Percentiles rank a stretch among this genome's conserved stretches.
These are phyloP conservation scores for Pichia sp. DNA, from an alignment of 1,139 yeast genomes.

Conservation along the genomic window DNA sequence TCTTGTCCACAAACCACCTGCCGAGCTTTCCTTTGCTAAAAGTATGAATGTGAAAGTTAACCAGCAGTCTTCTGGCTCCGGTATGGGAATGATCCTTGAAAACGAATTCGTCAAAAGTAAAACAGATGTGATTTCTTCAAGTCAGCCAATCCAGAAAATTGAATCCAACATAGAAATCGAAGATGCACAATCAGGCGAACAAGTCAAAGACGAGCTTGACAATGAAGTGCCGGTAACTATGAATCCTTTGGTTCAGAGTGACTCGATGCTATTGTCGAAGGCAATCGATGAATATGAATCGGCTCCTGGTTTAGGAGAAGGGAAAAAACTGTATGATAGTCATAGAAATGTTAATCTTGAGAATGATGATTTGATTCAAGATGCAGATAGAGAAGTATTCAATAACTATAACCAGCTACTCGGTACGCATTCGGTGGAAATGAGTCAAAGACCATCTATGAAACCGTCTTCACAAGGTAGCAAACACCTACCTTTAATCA, in stretches of 20 bases:
- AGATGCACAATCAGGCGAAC: not conserved
- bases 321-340: not conserved
- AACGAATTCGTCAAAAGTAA: slow-evolving; percentile 14
- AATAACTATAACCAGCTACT: not conserved
- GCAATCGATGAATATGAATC: slow-evolving; percentile 12
- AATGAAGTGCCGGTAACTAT: not conserved
- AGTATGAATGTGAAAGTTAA: slow-evolving; percentile 32
- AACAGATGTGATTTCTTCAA: slow-evolving; percentile 1
- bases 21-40: slow-evolving; percentile 42
- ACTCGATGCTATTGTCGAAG: slow-evolving; percentile 6
- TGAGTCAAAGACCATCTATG: not conserved
- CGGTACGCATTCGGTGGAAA: not conserved
- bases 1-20: slow-evolving; percentile 51
- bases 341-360: no score
- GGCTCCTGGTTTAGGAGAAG: not conserved
- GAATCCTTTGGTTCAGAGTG: slow-evolving; percentile 1
- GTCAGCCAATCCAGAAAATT: not conserved
- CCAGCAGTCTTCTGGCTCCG: not conserved
- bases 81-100: slow-evolving; percentile 3
- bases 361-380: no score
- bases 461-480: not conserved
- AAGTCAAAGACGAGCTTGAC: not conserved
- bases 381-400: not conserved
- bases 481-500: slow-evolving; percentile 11
- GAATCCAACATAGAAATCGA: not conserved